Evolutionary conservation across 805 yeast species (phyloP).

Genomic region (Candida schatavii): DNA sequence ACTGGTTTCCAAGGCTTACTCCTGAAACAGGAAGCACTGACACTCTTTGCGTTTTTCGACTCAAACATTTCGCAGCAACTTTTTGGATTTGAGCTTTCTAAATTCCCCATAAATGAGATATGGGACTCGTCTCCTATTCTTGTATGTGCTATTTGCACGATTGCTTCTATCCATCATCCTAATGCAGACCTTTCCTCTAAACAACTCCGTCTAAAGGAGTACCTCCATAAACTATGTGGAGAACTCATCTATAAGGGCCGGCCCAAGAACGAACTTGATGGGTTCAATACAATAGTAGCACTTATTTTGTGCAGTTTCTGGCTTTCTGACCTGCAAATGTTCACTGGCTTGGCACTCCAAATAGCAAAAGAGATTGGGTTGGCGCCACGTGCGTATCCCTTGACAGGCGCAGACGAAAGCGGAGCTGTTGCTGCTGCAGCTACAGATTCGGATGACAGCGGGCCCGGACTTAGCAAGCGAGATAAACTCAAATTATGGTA

Average conservation of each 20-base stretch:
- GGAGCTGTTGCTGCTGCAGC: conserved; percentile 3
- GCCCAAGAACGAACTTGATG: conserved; percentile 44
- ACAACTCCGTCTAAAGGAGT: conserved; percentile 24
- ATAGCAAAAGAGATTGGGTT: conserved; percentile 55
- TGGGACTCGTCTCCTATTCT: conserved; percentile 59
- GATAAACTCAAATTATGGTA: conserved; percentile 64
- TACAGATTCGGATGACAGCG: conserved; percentile 4
- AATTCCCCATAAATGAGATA: conserved; percentile 44
- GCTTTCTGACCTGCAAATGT: conserved; percentile 63
- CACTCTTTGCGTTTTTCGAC: conserved; percentile 51
- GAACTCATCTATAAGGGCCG: conserved; percentile 32
- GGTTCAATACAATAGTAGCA: conserved; percentile 60
- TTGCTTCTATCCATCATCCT: conserved; percentile 62
- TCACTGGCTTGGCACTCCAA: conserved; percentile 67
- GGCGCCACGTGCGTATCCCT: conserved; percentile 17
- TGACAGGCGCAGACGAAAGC: background rate
- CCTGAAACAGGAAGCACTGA: conserved; percentile 40
- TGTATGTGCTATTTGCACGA: conserved; percentile 57
- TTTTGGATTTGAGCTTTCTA: conserved; percentile 60
- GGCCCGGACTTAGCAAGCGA: conserved; percentile 24
- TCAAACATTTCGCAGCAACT: conserved; percentile 58
- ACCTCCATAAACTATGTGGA: conserved; percentile 34
- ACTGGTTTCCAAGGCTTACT: conserved; percentile 35
- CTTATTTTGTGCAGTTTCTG: conserved; percentile 66
- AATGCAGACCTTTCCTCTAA: conserved; percentile 24